Conservation (phyloP, 2,329 filamentous ascomycete genomes). For the Bipolaris bicolor region DNA sequence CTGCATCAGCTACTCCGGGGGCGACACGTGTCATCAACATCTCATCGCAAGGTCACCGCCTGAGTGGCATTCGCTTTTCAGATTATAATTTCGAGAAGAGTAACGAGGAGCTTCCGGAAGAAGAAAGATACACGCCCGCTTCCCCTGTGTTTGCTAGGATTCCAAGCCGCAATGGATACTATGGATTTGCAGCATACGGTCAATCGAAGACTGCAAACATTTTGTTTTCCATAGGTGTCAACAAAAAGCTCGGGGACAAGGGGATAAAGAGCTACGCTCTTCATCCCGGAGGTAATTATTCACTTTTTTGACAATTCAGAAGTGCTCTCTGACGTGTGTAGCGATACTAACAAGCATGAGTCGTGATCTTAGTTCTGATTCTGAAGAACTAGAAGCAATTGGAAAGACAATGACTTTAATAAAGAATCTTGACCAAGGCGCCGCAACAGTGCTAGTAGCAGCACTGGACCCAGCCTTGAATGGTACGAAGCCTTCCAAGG, state of each 20-base stretch:
- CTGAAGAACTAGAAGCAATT: conserved; percentile 36
- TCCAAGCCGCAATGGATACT: conserved; percentile 27
- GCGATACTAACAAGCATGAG: conserved; percentile 41
- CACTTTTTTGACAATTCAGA: background rate
- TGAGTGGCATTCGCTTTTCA: conserved; percentile 50
- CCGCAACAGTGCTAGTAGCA: conserved; percentile 39
- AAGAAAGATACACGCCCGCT: conserved; percentile 30
- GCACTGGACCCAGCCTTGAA: conserved; percentile 41
- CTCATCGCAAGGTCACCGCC: conserved; percentile 37
- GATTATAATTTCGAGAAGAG: conserved; percentile 51
- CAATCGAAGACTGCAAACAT: conserved; percentile 44
- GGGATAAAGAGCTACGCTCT: conserved; percentile 40
- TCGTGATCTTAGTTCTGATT: conserved; percentile 35
- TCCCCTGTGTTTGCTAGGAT: conserved; percentile 26
- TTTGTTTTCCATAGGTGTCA: conserved; percentile 37
- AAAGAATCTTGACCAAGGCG: conserved; percentile 44
- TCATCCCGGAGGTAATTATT: conserved; percentile 41
- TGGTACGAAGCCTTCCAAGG: conserved; percentile 11
- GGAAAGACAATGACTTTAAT: conserved; percentile 36
- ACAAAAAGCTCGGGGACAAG: conserved; percentile 21
- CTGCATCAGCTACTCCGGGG: conserved; percentile 41
- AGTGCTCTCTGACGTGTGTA: conserved; percentile 12
- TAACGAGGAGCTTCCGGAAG: conserved; percentile 27
- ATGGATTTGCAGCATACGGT: conserved; percentile 39
- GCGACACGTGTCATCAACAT: conserved; percentile 38